phyloP scores from a whole-genome alignment of 2,329 filamentous ascomycete species.

The Neophaeococcomyces aloes region DNA sequence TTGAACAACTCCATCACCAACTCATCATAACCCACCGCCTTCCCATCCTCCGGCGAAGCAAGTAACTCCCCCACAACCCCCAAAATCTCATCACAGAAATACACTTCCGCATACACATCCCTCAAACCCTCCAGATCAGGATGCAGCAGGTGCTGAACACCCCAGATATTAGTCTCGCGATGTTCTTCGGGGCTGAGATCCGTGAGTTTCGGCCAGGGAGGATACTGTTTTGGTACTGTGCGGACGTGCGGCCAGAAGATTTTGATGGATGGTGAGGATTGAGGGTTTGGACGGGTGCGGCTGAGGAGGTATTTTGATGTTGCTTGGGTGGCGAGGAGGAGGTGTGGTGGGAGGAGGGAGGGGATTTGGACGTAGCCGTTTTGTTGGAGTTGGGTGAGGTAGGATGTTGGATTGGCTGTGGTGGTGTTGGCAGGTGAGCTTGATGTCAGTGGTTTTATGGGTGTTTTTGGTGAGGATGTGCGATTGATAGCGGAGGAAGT shows the following conservation, averaged over 20 bases:
- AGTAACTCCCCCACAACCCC: slow-evolving; percentile 56
- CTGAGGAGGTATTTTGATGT: slow-evolving; percentile 49
- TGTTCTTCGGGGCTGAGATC: slow-evolving; percentile 39
- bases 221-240: slow-evolving; percentile 82
- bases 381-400: slow-evolving; percentile 40
- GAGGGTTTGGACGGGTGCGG: slow-evolving; percentile 53
- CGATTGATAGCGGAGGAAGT: neutral
- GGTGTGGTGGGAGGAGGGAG: slow-evolving; percentile 46
- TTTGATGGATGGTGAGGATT: too few relatives aligned
- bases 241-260: slow-evolving; percentile 64
- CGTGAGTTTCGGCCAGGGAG: slow-evolving; percentile 51
- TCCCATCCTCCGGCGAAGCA: slow-evolving; percentile 22
- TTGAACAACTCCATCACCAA: slow-evolving; percentile 85
- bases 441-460: neutral
- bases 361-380: slow-evolving; percentile 70
- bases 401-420: neutral
- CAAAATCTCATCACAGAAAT: slow-evolving; percentile 60
- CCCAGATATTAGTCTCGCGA: slow-evolving; percentile 62
- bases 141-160: slow-evolving; percentile 74
- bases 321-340: slow-evolving; percentile 49
- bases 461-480: slow-evolving; percentile 3
- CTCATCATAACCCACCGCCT: slow-evolving; percentile 40
- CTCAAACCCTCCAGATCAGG: slow-evolving; percentile 52
- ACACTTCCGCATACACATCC: slow-evolving; percentile 53
- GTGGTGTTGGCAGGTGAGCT: neutral